Conservation (phyloP, 78 protist genomes). For the Dictyostelium discoideum region dicty_2.7 NC_007089.4:2147501-2148000, state of each 20-base stretch:
- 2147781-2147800: background rate
- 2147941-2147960: background rate
- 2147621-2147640: background rate
- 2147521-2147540: background rate
- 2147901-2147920: background rate
- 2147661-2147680: background rate
- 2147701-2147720: background rate
- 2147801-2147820: background rate
- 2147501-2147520: background rate
- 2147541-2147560: too few relatives aligned
- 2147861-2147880: background rate
- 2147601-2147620: background rate
- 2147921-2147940: background rate
- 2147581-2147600: background rate
- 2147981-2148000: background rate
- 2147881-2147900: background rate
- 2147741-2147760: background rate
- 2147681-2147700: background rate
- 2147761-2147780: background rate
- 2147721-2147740: background rate
- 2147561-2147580: too few relatives aligned
- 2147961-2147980: background rate
- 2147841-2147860: background rate
- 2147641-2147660: background rate
- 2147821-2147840: background rate